These are phyloP conservation scores for Chloridella minuta DNA, from an alignment of 352 stramenopile genomes.

Conservation along the genomic window DNA sequence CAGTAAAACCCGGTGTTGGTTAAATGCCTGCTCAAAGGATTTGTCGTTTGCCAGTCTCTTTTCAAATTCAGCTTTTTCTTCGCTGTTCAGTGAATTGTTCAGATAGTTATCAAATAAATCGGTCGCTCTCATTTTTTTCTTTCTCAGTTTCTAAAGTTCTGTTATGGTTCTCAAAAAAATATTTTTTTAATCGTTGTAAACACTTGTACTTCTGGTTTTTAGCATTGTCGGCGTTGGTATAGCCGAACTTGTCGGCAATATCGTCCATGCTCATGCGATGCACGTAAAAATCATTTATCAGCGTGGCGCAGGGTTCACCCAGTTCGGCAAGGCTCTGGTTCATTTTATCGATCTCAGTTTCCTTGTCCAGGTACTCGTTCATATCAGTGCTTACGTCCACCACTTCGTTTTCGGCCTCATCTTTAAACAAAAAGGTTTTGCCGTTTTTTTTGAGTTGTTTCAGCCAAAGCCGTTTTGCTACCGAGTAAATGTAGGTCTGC, in stretches of 20 bases:
- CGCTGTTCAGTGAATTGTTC: neutral
- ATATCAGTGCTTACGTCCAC: neutral
- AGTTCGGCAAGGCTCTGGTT: neutral
- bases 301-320: neutral
- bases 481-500: neutral
- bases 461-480: neutral
- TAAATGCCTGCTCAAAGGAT: neutral
- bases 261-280: neutral
- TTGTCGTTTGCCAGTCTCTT: neutral
- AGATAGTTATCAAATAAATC: neutral
- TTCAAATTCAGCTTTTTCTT: neutral
- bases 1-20: neutral
- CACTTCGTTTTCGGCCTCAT: neutral
- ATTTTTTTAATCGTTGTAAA: constrained; percentile 6
- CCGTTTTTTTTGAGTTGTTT: neutral
- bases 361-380: neutral
- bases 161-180: neutral
- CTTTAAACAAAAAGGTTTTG: neutral
- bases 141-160: neutral
- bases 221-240: neutral
- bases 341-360: neutral
- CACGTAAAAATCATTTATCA: neutral
- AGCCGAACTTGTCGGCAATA: neutral
- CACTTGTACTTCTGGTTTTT: constrained; percentile 2
- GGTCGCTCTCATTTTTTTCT: neutral